These are phyloP conservation scores for Oemleria cerasiformis DNA, from an alignment of 306 rosid genomes.

Conservation along the genomic window DNA sequence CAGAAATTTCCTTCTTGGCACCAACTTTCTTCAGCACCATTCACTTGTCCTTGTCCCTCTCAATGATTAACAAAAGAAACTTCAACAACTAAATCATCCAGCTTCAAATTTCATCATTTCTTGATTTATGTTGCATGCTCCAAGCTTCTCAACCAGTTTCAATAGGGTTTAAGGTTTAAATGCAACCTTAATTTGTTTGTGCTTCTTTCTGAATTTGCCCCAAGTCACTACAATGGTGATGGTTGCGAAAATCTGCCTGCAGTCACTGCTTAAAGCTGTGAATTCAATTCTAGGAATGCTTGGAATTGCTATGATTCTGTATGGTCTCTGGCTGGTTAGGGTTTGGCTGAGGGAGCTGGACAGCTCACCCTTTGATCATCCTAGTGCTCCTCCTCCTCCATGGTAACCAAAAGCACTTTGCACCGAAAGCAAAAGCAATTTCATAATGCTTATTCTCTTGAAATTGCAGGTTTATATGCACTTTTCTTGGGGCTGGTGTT, in stretches of 20 bases:
- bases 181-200: neutral
- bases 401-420: conserved; percentile 20
- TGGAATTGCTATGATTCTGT: conserved; percentile 44
- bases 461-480: conserved; percentile 30
- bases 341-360: conserved; percentile 38
- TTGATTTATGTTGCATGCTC: too few species aligned
- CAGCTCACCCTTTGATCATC: neutral
- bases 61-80: neutral
- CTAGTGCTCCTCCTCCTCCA: conserved; percentile 9
- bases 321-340: conserved; percentile 33
- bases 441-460: neutral
- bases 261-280: conserved; percentile 29
- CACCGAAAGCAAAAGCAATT: neutral
- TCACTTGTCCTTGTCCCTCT: neutral
- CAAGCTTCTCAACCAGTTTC: neutral
- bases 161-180: neutral
- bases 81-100: neutral
- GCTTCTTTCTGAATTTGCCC: neutral
- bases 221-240: conserved; percentile 11
- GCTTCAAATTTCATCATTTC: neutral
- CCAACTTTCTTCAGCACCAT: neutral
- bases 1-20: conserved; percentile 25
- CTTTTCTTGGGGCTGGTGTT: conserved; percentile 33
- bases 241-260: conserved; percentile 23
- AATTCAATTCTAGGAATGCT: conserved; percentile 36